A percentile compares a stretch with the other conserved stretches of the same genome.
Evolutionary conservation across 2,329 filamentous ascomycete genomes (phyloP).

Genomic region (Cordyceps tenuipes): DNA sequence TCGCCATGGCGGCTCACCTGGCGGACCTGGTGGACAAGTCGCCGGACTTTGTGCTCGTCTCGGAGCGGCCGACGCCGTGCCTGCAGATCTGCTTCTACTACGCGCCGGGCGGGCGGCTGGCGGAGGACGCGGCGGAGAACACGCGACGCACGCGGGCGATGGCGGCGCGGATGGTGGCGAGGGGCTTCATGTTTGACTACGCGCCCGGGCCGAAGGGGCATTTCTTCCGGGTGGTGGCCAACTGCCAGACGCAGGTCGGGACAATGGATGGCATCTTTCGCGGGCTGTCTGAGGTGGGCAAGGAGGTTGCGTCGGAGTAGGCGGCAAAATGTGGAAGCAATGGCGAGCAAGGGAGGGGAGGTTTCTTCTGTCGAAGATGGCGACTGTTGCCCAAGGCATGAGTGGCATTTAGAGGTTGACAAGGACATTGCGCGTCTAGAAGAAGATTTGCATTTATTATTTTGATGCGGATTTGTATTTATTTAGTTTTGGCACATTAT

Average conservation of each 20-base stretch:
- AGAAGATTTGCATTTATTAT: neutral
- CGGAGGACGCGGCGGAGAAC: conserved; percentile 34
- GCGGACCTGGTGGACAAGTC: conserved; percentile 47
- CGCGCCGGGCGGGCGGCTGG: conserved; percentile 45
- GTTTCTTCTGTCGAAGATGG: neutral
- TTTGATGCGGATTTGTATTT: neutral
- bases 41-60: conserved; percentile 61
- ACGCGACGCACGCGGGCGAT: conserved; percentile 41
- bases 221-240: conserved; percentile 52
- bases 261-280: conserved; percentile 46
- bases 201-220: conserved; percentile 45
- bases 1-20: conserved; percentile 61
- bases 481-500: neutral
- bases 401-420: neutral
- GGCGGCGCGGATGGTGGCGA: conserved; percentile 36
- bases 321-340: neutral
- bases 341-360: too few species aligned
- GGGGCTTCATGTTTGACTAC: conserved; percentile 55
- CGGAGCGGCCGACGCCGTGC: conserved; percentile 71
- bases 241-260: conserved; percentile 42
- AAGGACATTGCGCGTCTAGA: neutral
- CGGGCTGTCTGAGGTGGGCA: conserved; percentile 40
- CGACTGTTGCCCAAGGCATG: neutral
- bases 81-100: conserved; percentile 95
- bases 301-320: neutral